Base-by-base conservation (phyloP, 2,329 filamentous ascomycete genomes). In the Talaromyces sp. region DNA sequence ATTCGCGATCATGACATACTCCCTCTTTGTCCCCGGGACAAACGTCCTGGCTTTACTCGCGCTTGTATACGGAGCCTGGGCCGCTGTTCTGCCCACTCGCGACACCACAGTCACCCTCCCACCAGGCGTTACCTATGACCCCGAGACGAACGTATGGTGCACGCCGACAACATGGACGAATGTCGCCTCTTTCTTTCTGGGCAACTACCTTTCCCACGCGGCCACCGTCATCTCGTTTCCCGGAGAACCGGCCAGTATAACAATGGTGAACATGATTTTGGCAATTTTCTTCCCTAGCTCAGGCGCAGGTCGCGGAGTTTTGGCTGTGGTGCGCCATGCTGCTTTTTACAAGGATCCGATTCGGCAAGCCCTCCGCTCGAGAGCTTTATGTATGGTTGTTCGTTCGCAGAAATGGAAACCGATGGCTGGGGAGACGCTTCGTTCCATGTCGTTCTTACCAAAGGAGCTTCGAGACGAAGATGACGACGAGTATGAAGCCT, bases 161-260 rank as follows among this genome's bases (percentile, higher is more conserved):
- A 59, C 56, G 13, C 64, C 64, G 19, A 63, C 64, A 27, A 58
- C 37, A 63, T 66, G 59, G 64, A 60, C 25, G 8, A 74, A 76
- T 37, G 35, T 77, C 7, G 60, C 68, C 2, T 60, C 63, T 7
- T 80, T 79, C 66, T 78, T 72, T 59, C 56, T 76, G 4, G 67
- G 72, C 17, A 79, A 79, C 64, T 79, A 77, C 57, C 57, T 76
- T 2, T 71, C 77, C 0, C 77, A 79, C 50, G 75, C 73, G 3
- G 71, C 73, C 3, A 79, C 77, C 2, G 68, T 78, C 9, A 68
- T 74, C 13, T 68, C 70, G 1, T 56, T 66, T 1, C 76, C 77
- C 8, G 77, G 76, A 2, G 73, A 74, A 57, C 45, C 67, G 1
- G 54, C 62, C 3, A 35, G 67, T 13, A 62, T 69, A 41, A 68